phyloP scores from a whole-genome alignment of 139 green algal species.

The Eudorina sp. region DNA sequence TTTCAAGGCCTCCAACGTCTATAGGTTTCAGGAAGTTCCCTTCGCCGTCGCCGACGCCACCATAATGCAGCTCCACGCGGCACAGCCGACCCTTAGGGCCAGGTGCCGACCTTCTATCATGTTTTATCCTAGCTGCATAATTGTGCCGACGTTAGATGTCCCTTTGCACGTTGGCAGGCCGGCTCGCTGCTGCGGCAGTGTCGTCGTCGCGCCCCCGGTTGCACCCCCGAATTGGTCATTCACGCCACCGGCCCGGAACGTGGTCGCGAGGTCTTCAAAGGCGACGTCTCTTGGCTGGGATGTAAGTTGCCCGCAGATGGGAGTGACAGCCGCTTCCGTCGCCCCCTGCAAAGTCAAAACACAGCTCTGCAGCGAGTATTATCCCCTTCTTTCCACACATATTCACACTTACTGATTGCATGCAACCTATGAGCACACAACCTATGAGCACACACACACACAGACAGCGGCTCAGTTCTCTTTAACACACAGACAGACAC shows the following conservation, averaged over 20 bases:
- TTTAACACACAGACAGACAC: background rate
- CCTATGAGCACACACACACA: background rate
- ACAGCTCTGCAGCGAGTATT: background rate
- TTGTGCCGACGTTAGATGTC: background rate
- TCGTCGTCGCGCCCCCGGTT: background rate
- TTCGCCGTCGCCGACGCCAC: background rate
- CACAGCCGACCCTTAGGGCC: background rate
- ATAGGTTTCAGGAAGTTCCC: background rate
- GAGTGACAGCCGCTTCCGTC: background rate
- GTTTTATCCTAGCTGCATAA: background rate
- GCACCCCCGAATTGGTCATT: background rate
- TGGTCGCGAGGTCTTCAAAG: slow-evolving; percentile 2
- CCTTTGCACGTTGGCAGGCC: background rate
- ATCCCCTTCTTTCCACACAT: background rate
- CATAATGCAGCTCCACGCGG: background rate
- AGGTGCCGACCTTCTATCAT: background rate
- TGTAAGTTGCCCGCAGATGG: background rate
- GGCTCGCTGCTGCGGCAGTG: background rate
- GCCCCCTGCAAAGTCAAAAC: background rate
- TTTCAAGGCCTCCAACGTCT: background rate
- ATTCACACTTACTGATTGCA: background rate
- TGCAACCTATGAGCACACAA: background rate
- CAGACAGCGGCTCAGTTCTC: background rate
- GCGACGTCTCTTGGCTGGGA: slow-evolving; percentile 5
- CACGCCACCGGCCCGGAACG: background rate